These are phyloP conservation scores for Calocera cornea DNA, from an alignment of 768 basidiomycete species.

Conservation along the genomic window DNA sequence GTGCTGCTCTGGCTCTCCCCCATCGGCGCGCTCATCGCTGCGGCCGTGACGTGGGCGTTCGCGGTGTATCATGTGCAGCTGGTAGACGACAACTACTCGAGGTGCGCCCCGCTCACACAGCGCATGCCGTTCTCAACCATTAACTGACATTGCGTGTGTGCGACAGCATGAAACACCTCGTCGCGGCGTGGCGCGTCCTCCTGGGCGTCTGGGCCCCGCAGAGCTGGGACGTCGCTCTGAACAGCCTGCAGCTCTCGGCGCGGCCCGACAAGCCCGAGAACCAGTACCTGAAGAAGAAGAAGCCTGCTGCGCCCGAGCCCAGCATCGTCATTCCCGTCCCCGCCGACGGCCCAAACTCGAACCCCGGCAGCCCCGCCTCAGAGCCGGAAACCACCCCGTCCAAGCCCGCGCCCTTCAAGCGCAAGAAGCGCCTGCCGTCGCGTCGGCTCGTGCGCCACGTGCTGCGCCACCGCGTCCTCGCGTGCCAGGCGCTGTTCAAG, in stretches of 20 bases:
- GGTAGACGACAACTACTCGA: constrained; percentile 77
- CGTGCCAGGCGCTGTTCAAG: constrained; percentile 55
- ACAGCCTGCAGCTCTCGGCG: constrained; percentile 39
- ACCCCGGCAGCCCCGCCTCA: constrained; percentile 11
- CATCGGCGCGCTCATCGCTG: constrained; percentile 59
- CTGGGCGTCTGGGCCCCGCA: constrained; percentile 88
- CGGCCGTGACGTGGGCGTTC: constrained; percentile 55
- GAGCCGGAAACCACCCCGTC: constrained; percentile 9
- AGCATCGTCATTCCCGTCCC: constrained; percentile 1
- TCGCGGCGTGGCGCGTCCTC: constrained; percentile 92
- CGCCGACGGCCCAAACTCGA: too few relatives aligned
- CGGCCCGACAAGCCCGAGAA: constrained; percentile 16
- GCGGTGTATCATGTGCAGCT: constrained; percentile 74
- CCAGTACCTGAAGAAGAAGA: neutral
- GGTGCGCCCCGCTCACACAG: constrained; percentile 51
- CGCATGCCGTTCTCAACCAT: constrained; percentile 9
- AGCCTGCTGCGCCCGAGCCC: constrained; percentile 12
- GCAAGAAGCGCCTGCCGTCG: constrained; percentile 46
- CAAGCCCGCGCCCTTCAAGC: constrained; percentile 13
- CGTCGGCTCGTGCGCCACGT: constrained; percentile 81
- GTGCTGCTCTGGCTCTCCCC: constrained; percentile 63
- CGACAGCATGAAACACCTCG: constrained; percentile 63
- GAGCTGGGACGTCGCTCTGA: constrained; percentile 62
- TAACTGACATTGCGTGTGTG: neutral
- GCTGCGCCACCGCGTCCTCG: constrained; percentile 70